Evolutionary conservation across 2,329 filamentous ascomycete genomes (phyloP).

Genomic region (Paraphoma sp.): DNA sequence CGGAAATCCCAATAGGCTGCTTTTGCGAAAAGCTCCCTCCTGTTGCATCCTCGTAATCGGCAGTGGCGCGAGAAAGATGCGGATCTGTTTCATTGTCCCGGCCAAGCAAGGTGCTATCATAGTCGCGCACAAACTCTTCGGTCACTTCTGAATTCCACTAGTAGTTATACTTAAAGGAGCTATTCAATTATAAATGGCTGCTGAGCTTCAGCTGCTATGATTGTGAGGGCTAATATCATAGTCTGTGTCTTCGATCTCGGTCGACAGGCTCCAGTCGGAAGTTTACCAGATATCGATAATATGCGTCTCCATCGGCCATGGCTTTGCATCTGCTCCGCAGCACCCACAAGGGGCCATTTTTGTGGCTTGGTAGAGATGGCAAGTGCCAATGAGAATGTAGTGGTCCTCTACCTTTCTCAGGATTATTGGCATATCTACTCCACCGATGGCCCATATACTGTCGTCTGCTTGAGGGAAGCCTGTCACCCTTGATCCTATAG

Average conservation of each 20-base stretch:
- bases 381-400: slow-evolving; percentile 17
- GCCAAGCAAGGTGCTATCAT: no score
- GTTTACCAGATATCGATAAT: slow-evolving; percentile 19
- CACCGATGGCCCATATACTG: slow-evolving; percentile 16
- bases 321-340: slow-evolving; percentile 8
- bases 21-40: no score
- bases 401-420: slow-evolving; percentile 8
- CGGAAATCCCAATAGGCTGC: no score
- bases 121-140: no score
- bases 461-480: neutral
- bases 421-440: slow-evolving; percentile 9
- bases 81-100: no score
- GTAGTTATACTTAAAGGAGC: no score
- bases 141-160: no score
- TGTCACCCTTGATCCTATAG: neutral
- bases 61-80: no score
- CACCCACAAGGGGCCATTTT: slow-evolving; percentile 6
- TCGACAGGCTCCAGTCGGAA: neutral
- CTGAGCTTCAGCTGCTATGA: neutral
- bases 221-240: neutral
- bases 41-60: no score
- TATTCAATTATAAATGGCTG: no score
- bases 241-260: neutral
- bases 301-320: slow-evolving; percentile 12
- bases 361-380: slow-evolving; percentile 14